Evolutionary conservation across 176 grass and related monocot species (phyloP).

Genomic region (Poa annua): DNA sequence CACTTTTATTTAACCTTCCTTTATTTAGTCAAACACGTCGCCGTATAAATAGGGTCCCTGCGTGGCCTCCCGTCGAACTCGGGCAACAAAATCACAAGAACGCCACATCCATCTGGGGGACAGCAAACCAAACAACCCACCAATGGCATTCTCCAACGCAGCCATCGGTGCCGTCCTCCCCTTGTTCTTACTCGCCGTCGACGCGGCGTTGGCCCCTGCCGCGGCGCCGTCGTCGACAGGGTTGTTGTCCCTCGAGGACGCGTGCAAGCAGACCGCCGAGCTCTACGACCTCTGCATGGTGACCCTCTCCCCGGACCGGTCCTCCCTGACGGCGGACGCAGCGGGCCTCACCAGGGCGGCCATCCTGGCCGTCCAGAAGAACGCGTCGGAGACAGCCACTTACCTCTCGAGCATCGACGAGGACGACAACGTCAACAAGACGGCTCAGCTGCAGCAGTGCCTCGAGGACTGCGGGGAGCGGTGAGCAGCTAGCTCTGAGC

Average conservation of each 20-base stretch:
- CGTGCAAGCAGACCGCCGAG: constrained; percentile 55
- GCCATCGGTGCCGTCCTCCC: constrained; percentile 44
- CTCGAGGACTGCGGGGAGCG: constrained; percentile 57
- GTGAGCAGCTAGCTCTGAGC: constrained; percentile 11
- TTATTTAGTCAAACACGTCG: constrained; percentile 40
- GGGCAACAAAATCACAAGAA: constrained; percentile 20
- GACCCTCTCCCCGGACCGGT: constrained; percentile 49
- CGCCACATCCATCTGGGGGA: not conserved
- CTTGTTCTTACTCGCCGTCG: constrained; percentile 39
- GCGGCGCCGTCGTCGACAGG: constrained; percentile 8
- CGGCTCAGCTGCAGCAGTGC: constrained; percentile 63
- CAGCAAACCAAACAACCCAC: not conserved
- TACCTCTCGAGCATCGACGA: constrained; percentile 49
- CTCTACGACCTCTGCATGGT: constrained; percentile 61
- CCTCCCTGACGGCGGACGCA: constrained; percentile 38
- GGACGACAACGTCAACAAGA: constrained; percentile 52
- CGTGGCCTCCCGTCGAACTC: constrained; percentile 12
- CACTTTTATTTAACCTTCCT: not conserved
- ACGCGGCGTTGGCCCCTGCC: not conserved
- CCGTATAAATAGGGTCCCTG: not conserved
- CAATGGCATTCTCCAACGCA: constrained; percentile 27
- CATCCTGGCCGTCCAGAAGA: constrained; percentile 48
- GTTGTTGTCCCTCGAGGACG: constrained; percentile 41
- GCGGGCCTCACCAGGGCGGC: constrained; percentile 49
- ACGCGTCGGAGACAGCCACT: constrained; percentile 53